Evolutionary conservation across 306 rosid genomes (phyloP).

Genomic region (Cajanus cajan): DNA sequence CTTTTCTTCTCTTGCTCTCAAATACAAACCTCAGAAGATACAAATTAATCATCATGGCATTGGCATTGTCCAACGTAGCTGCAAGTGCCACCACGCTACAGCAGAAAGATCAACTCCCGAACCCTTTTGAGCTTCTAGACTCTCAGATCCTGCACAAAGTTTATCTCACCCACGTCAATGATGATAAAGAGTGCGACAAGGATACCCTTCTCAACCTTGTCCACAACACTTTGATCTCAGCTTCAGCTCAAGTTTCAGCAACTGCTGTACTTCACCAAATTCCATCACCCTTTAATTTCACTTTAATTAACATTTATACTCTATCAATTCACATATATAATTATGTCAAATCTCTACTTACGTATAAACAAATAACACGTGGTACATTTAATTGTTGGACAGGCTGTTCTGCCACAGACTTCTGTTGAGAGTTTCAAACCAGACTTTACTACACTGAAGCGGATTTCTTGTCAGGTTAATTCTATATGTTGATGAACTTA

Average conservation of each 20-base stretch:
- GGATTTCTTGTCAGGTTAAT: conserved; percentile 33
- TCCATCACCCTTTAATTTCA: not conserved
- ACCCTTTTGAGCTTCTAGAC: conserved; percentile 10
- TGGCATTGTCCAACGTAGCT: not conserved
- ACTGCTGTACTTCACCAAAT: not conserved
- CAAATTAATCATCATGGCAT: not conserved
- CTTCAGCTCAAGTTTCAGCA: conserved; percentile 18
- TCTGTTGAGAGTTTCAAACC: conserved; percentile 4
- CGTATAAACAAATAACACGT: too few relatives aligned
- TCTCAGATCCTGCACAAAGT: conserved; percentile 14
- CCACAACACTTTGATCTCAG: not conserved
- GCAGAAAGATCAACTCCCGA: conserved; percentile 27
- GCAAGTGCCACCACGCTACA: not conserved
- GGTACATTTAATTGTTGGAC: not conserved
- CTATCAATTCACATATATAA: too few relatives aligned
- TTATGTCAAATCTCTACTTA: not conserved
- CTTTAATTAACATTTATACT: not conserved
- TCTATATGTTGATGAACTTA: too few relatives aligned
- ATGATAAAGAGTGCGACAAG: not conserved
- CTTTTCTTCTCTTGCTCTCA: not conserved
- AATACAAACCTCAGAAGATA: not conserved
- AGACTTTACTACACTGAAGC: conserved; percentile 20
- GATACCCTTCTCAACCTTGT: conserved; percentile 10
- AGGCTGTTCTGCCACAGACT: not conserved
- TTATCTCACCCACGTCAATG: conserved; percentile 29